These are phyloP conservation scores for Globisporangium heterothallicum DNA, from an alignment of 352 stramenopile species.

Conservation along the genomic window DNA sequence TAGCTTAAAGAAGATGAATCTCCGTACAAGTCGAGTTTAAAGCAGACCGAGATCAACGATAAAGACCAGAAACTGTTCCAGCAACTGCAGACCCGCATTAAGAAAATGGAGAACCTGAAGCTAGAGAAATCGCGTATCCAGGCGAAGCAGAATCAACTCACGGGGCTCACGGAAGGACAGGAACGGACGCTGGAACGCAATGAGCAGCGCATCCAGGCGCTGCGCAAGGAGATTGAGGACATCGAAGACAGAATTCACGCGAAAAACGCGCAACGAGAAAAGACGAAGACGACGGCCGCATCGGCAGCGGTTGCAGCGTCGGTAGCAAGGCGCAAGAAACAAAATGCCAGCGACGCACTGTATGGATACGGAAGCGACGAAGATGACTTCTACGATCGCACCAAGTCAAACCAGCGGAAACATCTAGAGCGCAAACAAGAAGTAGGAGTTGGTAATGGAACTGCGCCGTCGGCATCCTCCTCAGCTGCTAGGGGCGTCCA, in stretches of 20 bases:
- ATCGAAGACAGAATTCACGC: constrained; percentile 54
- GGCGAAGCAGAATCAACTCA: constrained; percentile 63
- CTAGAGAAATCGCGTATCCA: constrained; percentile 58
- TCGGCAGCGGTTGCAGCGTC: neutral
- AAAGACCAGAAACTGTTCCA: constrained; percentile 80
- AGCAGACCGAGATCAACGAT: constrained; percentile 33
- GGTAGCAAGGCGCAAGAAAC: constrained; percentile 9
- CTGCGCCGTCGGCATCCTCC: neutral
- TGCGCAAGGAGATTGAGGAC: constrained; percentile 62
- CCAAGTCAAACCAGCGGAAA: constrained; percentile 50
- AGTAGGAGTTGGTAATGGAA: constrained; percentile 1
- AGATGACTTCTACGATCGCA: constrained; percentile 79
- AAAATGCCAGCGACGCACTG: constrained; percentile 25
- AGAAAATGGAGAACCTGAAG: constrained; percentile 81
- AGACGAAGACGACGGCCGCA: constrained; percentile 16
- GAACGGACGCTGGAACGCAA: constrained; percentile 54
- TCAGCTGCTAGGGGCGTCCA: neutral
- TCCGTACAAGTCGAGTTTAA: constrained; percentile 52
- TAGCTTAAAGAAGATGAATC: constrained; percentile 48
- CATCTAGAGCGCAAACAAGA: constrained; percentile 27
- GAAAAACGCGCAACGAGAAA: constrained; percentile 40
- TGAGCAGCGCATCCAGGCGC: constrained; percentile 43
- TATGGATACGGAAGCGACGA: constrained; percentile 67
- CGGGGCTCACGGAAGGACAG: constrained; percentile 60
- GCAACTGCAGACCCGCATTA: constrained; percentile 71